phyloP scores from a whole-genome alignment of 2,329 filamentous ascomycete species.

The Botrytis pseudocinerea region DNA sequence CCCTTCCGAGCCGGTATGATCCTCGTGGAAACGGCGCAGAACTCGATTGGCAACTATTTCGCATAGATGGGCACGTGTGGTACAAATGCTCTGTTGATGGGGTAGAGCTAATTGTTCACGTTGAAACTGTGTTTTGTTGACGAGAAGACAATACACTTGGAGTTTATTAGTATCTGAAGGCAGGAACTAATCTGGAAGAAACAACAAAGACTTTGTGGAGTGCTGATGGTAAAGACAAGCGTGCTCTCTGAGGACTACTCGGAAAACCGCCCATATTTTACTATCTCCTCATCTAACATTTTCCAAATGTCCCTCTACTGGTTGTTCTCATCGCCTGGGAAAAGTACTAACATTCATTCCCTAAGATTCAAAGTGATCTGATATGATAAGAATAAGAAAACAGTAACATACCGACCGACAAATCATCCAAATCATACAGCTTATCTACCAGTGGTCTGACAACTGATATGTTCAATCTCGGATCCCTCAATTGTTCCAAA shows the following conservation, averaged over 20 bases:
- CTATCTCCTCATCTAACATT: not conserved
- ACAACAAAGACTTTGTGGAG: not conserved
- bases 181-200: not conserved
- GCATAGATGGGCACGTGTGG: constrained; percentile 74
- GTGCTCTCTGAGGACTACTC: not conserved
- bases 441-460: constrained; percentile 82
- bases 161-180: constrained; percentile 1
- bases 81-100: constrained; percentile 79
- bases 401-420: constrained; percentile 63
- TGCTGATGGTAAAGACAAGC: too few species aligned
- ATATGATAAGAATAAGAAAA: not conserved
- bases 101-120: constrained; percentile 73
- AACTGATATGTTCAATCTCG: constrained; percentile 72
- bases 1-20: constrained; percentile 68
- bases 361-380: not conserved
- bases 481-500: constrained; percentile 74
- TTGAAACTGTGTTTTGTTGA: constrained; percentile 78
- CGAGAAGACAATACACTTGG: constrained; percentile 76
- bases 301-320: not conserved
- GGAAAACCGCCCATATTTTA: not conserved
- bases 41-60: constrained; percentile 79
- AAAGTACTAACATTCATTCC: not conserved
- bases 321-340: not conserved
- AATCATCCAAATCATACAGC: constrained; percentile 75
- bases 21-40: constrained; percentile 75